Evolutionary conservation across 441 rosid species (phyloP), one percentile per base, ranked within the genome.

Genomic region (Syzygium malaccense): DNA sequence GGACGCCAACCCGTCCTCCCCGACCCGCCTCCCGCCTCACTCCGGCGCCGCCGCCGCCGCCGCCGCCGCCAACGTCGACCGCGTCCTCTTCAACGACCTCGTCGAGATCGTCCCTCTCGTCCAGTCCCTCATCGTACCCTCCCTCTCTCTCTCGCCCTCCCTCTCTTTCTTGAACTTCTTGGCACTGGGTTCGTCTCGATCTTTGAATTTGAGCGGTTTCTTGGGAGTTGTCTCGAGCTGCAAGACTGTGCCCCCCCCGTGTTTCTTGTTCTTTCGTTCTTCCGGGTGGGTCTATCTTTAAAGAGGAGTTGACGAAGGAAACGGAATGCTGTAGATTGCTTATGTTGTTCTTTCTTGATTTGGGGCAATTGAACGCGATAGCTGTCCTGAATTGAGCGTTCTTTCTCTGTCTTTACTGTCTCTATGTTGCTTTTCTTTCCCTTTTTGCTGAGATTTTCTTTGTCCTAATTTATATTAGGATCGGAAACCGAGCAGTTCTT

Each of bases 21-120:
- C 94, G 8, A 90, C 92, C 89, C 94, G 88, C 91, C 91, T 78
- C 62, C 89, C 86, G 87, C 25, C 80, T 90, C 92, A 89, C 87
- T 87, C 87, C 88, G 89, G 53, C 75, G 8, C 8, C 45, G 86
- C 89, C 79, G 89, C 55, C 71, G 89, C 55, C 71, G 86, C 89
- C 84, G 91, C 91, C 1, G 93, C 83, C 86, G 92, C 92, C 75
- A 95, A 92, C 89, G 90, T 98, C 37, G 97, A 96, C 92, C 99
- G 94, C 79, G 95, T 89, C 90, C 98, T 97, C 86, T 95, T 92
- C 89, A 96, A 96, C 62, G 98, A 96, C 89, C 98, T 98, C 54
- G 99, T 96, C 87, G 97, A 95, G 90, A 95, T 98, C 87, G 94
- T 97, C 92, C 98, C 99, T 88, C 99, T 98, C 87, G 92, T 98